Base-by-base conservation (phyloP, 2,329 filamentous ascomycete genomes). In the Diaporthe batatas region DNA sequence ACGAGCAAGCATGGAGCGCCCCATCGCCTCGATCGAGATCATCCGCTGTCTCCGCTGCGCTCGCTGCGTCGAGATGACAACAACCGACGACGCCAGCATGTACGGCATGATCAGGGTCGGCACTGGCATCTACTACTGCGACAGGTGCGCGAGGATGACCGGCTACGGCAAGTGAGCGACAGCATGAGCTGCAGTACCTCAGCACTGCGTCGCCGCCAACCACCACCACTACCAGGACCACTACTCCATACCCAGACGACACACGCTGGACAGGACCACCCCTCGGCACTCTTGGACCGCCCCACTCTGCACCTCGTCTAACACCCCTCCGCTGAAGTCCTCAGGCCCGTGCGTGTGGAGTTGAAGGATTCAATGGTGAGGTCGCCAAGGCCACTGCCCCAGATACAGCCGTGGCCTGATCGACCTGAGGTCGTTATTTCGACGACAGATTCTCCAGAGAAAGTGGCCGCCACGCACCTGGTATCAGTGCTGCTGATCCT, bases 111-210 rank as follows among this genome's bases (percentile, higher is more conserved):
- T 92, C 18, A 86, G 88, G 77, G 90, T 92, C 75, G 89, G 89
- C 2, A 88, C 89, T 80, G 91, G 91, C 80, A 87, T 91, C 74
- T 91, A 91, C 83, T 92, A 92, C 81, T 92, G 90, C 82, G 85
- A 87, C 73, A 86, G 89, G 47, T 92, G 90, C 79, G 90, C 90
- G 73, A 88, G 86, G 79, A 88, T 90, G 79, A 88, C 90, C 42
- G 90, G 90, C 77, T 92, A 91, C 81, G 89, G 87, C 79, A 70
- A 70, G 55, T 91, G 86, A 88, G 77, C 55, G 49, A 51, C 34
- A 1, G 11, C n/a, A 34, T 6, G 42, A 39, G 32, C 39, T 29
- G n/a, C 42, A n/a, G 18, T 36, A 42, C 12, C 5, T 47, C 11
- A 34, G 34, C 55, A n/a, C 55, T 49, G 57, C 55, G 18, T 3